Percentiles rank a stretch among this genome's conserved stretches.
Evolutionary conservation across 2,329 filamentous ascomycete genomes (phyloP).

Genomic region (Fusarium mexicanum): DNA sequence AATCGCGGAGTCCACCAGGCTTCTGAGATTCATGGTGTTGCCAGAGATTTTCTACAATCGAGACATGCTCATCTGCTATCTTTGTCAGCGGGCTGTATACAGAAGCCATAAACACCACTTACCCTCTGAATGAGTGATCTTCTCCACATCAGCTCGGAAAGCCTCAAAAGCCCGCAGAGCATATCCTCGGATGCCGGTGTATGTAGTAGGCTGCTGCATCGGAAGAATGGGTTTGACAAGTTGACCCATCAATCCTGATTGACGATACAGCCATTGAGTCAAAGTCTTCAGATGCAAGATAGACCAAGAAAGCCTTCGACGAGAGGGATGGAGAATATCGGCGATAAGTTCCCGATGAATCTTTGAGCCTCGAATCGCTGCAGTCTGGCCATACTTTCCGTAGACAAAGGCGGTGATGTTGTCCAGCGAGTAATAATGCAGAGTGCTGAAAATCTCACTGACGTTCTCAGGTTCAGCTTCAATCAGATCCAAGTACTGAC

Average conservation of each 20-base stretch:
- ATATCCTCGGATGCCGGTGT: constrained; percentile 24
- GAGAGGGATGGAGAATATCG: constrained; percentile 30
- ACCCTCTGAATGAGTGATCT: neutral
- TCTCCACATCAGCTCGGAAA: constrained; percentile 4
- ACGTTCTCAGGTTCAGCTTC: constrained; percentile 6
- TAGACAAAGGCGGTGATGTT: constrained; percentile 31
- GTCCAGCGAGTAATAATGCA: constrained; percentile 32
- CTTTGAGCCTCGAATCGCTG: constrained; percentile 19
- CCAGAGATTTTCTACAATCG: constrained; percentile 53
- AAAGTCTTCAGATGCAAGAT: constrained; percentile 11
- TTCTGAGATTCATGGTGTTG: constrained; percentile 44
- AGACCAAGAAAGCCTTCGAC: constrained; percentile 29
- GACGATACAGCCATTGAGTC: constrained; percentile 31
- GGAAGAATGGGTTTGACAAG: constrained; percentile 19
- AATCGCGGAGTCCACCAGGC: constrained; percentile 46
- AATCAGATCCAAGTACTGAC: constrained; percentile 23
- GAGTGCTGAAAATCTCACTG: constrained; percentile 30
- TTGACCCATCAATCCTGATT: neutral
- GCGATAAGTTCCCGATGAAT: constrained; percentile 15
- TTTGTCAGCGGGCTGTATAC: fast-evolving
- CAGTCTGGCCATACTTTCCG: constrained; percentile 24
- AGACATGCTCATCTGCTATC: constrained; percentile 21
- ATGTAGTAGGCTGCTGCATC: constrained; percentile 33
- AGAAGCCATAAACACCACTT: fast-evolving
- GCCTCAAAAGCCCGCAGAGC: constrained; percentile 19